Percentiles rank a stretch among this genome's conserved stretches.
phyloP scores from a whole-genome alignment of 169 alveolate genomes.

The Blepharisma undulans region DNA sequence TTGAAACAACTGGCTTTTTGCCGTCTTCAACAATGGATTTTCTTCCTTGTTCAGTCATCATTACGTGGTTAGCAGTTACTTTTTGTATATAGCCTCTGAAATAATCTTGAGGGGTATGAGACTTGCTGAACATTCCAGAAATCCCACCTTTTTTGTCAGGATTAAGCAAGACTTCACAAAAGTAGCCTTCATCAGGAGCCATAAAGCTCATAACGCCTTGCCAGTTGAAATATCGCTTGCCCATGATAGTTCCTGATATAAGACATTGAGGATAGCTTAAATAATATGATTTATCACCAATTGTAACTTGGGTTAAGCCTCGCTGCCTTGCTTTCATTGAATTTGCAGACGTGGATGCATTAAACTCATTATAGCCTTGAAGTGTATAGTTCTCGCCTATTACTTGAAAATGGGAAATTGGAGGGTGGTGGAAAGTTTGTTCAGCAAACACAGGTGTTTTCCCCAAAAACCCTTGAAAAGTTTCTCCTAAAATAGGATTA shows the following conservation, averaged over 20 bases:
- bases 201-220: background rate
- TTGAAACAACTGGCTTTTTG: background rate
- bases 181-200: background rate
- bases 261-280: background rate
- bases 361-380: constrained; percentile 67
- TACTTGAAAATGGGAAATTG: constrained; percentile 65
- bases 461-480: constrained; percentile 81
- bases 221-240: constrained; percentile 20
- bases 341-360: constrained; percentile 6
- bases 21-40: background rate
- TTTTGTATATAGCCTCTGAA: constrained; percentile 4
- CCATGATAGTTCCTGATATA: constrained; percentile 25
- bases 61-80: background rate
- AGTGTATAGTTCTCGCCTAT: constrained; percentile 65
- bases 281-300: background rate
- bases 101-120: background rate
- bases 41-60: constrained; percentile 18
- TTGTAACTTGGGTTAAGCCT: background rate
- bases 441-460: constrained; percentile 69
- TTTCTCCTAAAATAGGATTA: constrained; percentile 89
- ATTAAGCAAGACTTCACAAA: background rate
- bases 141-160: constrained; percentile 34
- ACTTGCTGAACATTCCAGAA: constrained; percentile 17
- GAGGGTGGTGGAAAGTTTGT: constrained; percentile 82
- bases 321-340: constrained; percentile 30